Evolutionary conservation across 306 rosid species (phyloP), one percentile per base, ranked within the genome.

Genomic region (Rosa rugosa): DNA sequence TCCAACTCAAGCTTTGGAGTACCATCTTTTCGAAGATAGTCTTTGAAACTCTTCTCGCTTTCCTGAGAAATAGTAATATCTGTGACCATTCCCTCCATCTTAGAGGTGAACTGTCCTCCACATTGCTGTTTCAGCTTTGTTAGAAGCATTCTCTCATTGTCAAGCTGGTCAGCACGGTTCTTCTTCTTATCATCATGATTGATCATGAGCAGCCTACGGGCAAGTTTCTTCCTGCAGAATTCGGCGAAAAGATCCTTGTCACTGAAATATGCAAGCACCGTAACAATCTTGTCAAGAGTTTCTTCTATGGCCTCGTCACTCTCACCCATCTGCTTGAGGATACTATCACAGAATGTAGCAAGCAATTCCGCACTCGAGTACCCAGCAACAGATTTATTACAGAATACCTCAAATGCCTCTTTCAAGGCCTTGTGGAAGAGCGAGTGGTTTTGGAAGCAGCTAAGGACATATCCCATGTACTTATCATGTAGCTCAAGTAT

Each of bases 251-350:
- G 73, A 68, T 85, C 88, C 59, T 79, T 85, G 72, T 85, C 88
- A 66, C 86, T 85, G 12, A 85, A 76, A 77, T 85, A 85, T 40
- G 88, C 80, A 38, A 85, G 86, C 79, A 85, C n/a, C 70, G 57
- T 75, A 17, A 82, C 88, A 25, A 93, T 93, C 91, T 93, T 91
- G 78, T 91, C 98, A 62, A 91, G 91, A 56, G 94, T 93, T 44
- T 82, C 80, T 60, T 85, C 84, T 47, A 84, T 86, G 51, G 82
- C 80, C 69, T 76, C 82, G 73, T 82, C 88, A 79, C 73, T 85
- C 85, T 75, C 85, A 3, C 38, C 38, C 6, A 5, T 60, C 86
- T 85, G 79, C 86, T 79, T 85, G 9, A 85, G 80, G 44, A 79
- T 79, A 44, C 68, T 85, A 72, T 85, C 88, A 68, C 84, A 82